Base-by-base conservation (phyloP, 2,329 filamentous ascomycete genomes). In the Aureobasidium namibiae region DNA sequence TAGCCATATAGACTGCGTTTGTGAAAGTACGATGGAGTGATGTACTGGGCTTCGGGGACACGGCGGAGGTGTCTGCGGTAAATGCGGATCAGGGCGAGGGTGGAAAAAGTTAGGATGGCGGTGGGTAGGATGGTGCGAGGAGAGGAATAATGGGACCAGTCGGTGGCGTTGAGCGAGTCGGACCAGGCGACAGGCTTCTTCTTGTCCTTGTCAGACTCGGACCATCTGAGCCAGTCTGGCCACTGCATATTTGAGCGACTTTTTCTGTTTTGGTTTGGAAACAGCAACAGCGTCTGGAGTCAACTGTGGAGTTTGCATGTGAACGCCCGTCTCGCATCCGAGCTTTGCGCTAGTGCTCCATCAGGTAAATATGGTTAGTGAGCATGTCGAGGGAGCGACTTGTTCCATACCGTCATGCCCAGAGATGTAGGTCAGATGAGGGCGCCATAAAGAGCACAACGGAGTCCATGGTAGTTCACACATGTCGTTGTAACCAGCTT, bases 51-150 rank as follows among this genome's bases (percentile, higher is more conserved):
- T 59, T 84, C 86, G 4, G 91, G 91, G 60, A 97, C 90, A 56
- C 94, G 88, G 36, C 90, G 87, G 50, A 99, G 77, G 70, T 92
- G 94, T 54, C 69, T 67, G 63, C 77, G 83, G 74, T 92, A 92
- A 48, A 92, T 68, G 59, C 78, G 78, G 49, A 84, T 67, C 26
- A 78, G 75, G 21, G 76, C 73, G 33, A 87, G 71, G 1, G 82
- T 80, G 2, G 81, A 78, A 14, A 76, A 76, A 26, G 83, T 83
- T 44, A 83, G 77, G 24, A 83, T 69, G 33, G 81, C 65, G 2
- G 82, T 65, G 41, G 65, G 59, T 23, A 62, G 60, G 59, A 68
- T 60, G 26, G 61, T 64, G 11, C 45, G 73, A 7, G 81, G 81
- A 63, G 82, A 79, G 54, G 74, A 77, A 69, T 80, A 81, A 61